Conservation (phyloP, 2,329 filamentous ascomycete genomes). For the Xylariaceae sp. region DNA sequence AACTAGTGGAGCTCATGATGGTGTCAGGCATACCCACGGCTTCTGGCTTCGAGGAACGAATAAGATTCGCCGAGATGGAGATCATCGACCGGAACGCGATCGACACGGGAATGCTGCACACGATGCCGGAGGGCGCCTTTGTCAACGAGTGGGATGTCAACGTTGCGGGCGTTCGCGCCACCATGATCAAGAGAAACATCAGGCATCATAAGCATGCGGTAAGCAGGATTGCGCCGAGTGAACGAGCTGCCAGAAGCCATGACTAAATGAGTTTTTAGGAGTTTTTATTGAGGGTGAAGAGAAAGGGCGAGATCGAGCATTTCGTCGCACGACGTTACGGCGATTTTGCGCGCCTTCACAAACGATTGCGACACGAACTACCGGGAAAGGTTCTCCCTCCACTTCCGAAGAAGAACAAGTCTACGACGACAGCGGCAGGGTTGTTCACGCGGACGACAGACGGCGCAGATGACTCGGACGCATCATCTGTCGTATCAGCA, state of each 20-base stretch:
- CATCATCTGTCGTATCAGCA: conserved; percentile 72
- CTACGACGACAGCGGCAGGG: conserved; percentile 59
- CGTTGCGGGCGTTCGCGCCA: conserved; percentile 79
- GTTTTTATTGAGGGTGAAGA: conserved; percentile 83
- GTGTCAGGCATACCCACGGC: conserved; percentile 94
- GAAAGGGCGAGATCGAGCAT: conserved; percentile 66
- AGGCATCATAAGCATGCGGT: conserved; percentile 88
- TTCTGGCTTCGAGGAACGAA: conserved; percentile 94
- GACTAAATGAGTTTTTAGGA: conserved; percentile 49
- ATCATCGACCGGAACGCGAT: conserved; percentile 92
- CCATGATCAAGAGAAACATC: conserved; percentile 76
- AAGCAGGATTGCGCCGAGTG: conserved; percentile 32
- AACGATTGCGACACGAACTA: conserved; percentile 72
- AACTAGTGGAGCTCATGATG: conserved; percentile 98
- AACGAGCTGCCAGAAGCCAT: neutral
- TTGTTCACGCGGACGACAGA: conserved; percentile 46
- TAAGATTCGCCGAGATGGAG: conserved; percentile 93
- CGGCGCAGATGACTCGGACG: conserved; percentile 65
- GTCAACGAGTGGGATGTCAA: conserved; percentile 98
- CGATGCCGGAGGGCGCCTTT: conserved; percentile 82
- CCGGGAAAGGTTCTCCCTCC: conserved; percentile 85
- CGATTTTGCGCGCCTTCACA: conserved; percentile 77
- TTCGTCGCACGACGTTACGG: conserved; percentile 84
- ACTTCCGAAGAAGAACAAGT: conserved; percentile 87
- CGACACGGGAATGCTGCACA: conserved; percentile 80